Evolutionary conservation across 2,329 filamentous ascomycete genomes (phyloP).

Genomic region (Rugonectria rugulosa): DNA sequence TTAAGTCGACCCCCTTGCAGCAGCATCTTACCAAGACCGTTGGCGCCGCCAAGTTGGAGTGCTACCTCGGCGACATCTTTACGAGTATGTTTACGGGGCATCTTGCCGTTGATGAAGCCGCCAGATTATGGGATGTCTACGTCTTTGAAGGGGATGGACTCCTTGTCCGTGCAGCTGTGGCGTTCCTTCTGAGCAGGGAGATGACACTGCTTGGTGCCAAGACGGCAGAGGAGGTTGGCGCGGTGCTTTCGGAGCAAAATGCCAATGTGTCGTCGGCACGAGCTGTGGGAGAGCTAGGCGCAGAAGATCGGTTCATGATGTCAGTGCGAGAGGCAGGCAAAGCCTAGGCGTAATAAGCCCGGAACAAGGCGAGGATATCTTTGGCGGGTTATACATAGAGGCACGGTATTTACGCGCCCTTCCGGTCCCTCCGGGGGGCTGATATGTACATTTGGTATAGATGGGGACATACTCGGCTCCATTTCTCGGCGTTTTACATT

Average conservation of each 20-base stretch:
- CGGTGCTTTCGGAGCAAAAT: conserved; percentile 44
- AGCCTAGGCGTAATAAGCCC: conserved; percentile 30
- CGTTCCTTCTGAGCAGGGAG: conserved; percentile 64
- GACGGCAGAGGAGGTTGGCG: conserved; percentile 53
- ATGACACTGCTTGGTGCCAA: conserved; percentile 58
- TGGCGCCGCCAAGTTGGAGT: conserved; percentile 54
- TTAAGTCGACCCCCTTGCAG: conserved; percentile 71
- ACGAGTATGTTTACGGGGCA: conserved; percentile 69
- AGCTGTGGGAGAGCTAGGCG: conserved; percentile 51
- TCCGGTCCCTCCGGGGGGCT: not conserved
- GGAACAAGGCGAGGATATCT: conserved; percentile 18
- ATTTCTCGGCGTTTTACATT: conserved; percentile 37
- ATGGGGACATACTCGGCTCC: conserved; percentile 34
- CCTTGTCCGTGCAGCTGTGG: conserved; percentile 75
- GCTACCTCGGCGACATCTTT: conserved; percentile 68
- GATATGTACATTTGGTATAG: conserved; percentile 39
- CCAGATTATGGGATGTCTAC: conserved; percentile 81
- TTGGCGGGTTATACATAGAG: conserved; percentile 18
- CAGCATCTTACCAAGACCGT: conserved; percentile 66
- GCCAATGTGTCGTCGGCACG: conserved; percentile 41
- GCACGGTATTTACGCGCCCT: conserved; percentile 8
- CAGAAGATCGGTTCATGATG: conserved; percentile 55
- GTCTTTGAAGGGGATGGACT: conserved; percentile 82
- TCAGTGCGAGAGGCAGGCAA: conserved; percentile 47
- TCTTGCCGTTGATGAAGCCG: conserved; percentile 73